Conservation (phyloP, 2,329 filamentous ascomycete genomes). For the Alternaria sp. region DNA sequence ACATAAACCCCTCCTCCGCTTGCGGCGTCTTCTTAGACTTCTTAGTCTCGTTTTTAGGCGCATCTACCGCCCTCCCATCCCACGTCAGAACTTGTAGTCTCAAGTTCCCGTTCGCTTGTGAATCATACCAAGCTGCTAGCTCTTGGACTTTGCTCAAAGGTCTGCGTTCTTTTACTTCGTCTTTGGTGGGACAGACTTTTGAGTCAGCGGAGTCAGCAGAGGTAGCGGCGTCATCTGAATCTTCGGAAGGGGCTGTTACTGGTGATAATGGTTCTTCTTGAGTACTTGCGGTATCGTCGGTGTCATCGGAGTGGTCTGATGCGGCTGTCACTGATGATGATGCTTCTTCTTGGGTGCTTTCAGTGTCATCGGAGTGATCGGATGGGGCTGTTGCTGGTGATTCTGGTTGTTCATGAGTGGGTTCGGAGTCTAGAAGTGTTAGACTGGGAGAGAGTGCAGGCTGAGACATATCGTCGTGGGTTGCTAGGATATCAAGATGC, state of each 20-base stretch:
- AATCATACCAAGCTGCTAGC: neutral
- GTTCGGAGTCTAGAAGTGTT: fast-evolving
- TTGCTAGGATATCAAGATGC: neutral
- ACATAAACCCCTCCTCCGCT: neutral
- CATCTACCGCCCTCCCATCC: neutral
- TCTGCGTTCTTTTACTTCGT: neutral
- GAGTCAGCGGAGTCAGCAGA: neutral
- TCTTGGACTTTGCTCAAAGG: neutral
- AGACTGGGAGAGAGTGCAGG: fast-evolving
- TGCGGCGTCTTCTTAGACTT: neutral
- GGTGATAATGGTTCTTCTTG: neutral
- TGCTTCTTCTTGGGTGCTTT: neutral
- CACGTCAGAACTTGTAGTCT: neutral
- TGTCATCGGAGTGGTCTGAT: neutral
- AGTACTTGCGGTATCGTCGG: neutral
- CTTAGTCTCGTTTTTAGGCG: neutral
- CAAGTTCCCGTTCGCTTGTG: neutral
- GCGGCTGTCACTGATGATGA: neutral
- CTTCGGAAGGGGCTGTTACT: neutral
- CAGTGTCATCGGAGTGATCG: neutral
- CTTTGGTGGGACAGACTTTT: neutral
- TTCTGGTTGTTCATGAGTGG: neutral
- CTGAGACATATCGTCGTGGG: neutral
- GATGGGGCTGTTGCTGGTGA: neutral
- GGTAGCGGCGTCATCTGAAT: no score